phyloP scores from a whole-genome alignment of 768 basidiomycete species.

The Mycena sanguinolenta region DNA sequence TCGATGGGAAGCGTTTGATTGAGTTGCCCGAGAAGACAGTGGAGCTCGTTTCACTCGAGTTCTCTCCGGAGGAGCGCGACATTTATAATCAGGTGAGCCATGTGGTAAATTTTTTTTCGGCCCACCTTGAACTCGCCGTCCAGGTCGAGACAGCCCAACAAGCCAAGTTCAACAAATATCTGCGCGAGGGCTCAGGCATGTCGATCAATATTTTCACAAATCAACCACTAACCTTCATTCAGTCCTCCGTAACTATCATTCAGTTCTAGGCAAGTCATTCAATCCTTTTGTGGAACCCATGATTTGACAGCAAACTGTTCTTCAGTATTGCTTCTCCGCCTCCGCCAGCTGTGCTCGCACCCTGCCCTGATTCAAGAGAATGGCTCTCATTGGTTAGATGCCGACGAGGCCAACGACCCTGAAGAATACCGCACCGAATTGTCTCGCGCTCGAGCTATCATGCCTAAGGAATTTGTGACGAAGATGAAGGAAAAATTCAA shows the following conservation, averaged over 20 bases:
- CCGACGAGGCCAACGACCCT: conserved; percentile 54
- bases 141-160: conserved; percentile 65
- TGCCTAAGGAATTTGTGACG: conserved; percentile 62
- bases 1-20: conserved; percentile 79
- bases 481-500: conserved; percentile 63
- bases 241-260: no score
- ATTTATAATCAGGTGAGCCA: conserved; percentile 68
- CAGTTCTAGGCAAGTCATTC: no score
- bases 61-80: conserved; percentile 71
- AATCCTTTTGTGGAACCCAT: conserved; percentile 52
- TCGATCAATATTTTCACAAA: no score
- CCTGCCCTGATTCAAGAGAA: conserved; percentile 75
- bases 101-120: background rate
- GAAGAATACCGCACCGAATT: conserved; percentile 56
- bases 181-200: conserved; percentile 73
- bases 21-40: conserved; percentile 71
- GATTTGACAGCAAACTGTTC: no score
- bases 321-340: conserved; percentile 57
- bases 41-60: conserved; percentile 64
- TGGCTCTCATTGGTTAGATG: conserved; percentile 56
- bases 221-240: no score
- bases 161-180: conserved; percentile 74
- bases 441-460: conserved; percentile 58
- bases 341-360: conserved; percentile 79
- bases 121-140: background rate